phyloP scores from a whole-genome alignment of 768 basidiomycete species.

The Leccinum disarticulatum region DNA sequence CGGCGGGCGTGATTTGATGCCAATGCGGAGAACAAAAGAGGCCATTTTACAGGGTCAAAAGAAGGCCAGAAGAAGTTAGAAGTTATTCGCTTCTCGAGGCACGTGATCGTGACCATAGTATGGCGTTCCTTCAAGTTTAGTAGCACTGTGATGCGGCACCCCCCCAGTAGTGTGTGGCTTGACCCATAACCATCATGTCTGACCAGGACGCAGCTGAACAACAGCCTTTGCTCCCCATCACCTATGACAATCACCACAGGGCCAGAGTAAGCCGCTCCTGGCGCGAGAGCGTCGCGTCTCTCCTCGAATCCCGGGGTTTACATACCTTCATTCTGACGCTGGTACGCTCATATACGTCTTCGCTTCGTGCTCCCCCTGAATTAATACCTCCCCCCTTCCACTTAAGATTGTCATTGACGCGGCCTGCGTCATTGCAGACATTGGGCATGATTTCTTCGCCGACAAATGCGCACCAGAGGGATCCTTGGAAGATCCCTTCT shows the following conservation, averaged over 20 bases:
- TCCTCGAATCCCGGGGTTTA: slow-evolving; percentile 52
- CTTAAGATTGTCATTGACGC: slow-evolving; percentile 63
- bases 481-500: slow-evolving; percentile 46
- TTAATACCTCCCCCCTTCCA: neutral
- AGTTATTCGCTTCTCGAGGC: neutral
- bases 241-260: slow-evolving; percentile 17
- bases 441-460: slow-evolving; percentile 65
- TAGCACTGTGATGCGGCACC: neutral
- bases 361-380: slow-evolving; percentile 16
- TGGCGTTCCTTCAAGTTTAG: neutral
- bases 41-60: slow-evolving; percentile 6
- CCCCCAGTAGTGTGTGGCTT: slow-evolving; percentile 12
- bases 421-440: slow-evolving; percentile 67
- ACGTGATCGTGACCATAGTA: slow-evolving; percentile 13
- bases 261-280: slow-evolving; percentile 13
- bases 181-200: slow-evolving; percentile 31
- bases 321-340: slow-evolving; percentile 59
- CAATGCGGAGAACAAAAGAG: slow-evolving; percentile 17
- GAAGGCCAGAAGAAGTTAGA: neutral
- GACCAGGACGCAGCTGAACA: slow-evolving; percentile 41
- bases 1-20: slow-evolving; percentile 15
- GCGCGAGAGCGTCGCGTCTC: slow-evolving; percentile 39
- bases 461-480: slow-evolving; percentile 45
- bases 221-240: slow-evolving; percentile 44
- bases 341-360: slow-evolving; percentile 41